Conservation (phyloP, 371 early-diverging fungal species). For the Mucor circinelloides region DNA sequence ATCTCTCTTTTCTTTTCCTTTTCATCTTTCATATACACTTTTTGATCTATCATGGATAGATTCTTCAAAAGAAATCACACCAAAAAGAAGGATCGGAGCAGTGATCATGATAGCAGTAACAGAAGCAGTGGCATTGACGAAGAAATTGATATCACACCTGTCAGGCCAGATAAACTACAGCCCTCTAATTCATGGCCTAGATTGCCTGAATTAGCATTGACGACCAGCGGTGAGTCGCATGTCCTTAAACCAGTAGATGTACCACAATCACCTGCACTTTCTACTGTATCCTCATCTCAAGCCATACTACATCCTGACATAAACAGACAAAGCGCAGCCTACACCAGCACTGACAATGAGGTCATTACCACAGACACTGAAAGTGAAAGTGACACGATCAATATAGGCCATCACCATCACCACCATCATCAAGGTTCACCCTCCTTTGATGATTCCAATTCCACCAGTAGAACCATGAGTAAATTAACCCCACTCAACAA, state of each 20-base stretch:
- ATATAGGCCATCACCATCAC: background rate
- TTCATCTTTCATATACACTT: background rate
- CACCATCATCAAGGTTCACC: background rate
- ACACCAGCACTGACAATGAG: background rate
- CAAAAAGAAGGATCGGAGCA: background rate
- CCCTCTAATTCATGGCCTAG: constrained; percentile 9
- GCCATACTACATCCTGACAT: background rate
- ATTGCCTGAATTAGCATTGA: constrained; percentile 17
- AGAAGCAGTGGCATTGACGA: constrained; percentile 1
- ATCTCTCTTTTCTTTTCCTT: background rate
- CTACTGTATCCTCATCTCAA: background rate
- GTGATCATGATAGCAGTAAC: constrained; percentile 1
- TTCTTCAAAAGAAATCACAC: background rate
- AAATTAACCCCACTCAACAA: background rate
- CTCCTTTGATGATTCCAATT: background rate
- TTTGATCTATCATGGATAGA: background rate
- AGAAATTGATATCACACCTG: background rate
- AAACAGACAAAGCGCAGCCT: background rate
- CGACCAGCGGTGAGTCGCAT: constrained; percentile 4
- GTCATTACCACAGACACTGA: background rate
- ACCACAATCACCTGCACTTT: background rate
- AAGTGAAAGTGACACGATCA: background rate
- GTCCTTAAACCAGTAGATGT: background rate
- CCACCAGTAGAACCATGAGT: background rate
- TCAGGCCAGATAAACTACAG: background rate